Evolutionary conservation across 2,329 filamentous ascomycete species (phyloP), one percentile per base, ranked within the genome.

Genomic region (Stagonosporopsis rhizophila): DNA sequence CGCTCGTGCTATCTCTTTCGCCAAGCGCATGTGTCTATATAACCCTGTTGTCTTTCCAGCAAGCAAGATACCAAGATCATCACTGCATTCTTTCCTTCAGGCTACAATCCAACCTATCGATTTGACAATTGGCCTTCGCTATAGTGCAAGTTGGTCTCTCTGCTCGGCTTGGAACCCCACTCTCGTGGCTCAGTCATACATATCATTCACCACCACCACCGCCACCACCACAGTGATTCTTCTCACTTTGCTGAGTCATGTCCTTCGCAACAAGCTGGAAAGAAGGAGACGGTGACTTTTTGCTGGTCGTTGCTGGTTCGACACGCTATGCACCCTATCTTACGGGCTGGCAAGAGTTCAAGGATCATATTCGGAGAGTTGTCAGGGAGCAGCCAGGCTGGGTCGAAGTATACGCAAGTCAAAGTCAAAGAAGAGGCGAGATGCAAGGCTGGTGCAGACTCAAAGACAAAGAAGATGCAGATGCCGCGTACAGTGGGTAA

Each of bases 321-420:
- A 65, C 56, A 8, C 64, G 61, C 6, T 61, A 65, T 52, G 68
- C 69, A 22, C 66, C 71, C 2, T 73, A 68, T 40, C 49, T 75
- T 30, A 49, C 59, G 1, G 68, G 62, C 6, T 77, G 75, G 75
- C 66, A 72, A 65, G 67, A 70, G n/a, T 72, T 76, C 61, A 77
- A 77, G 57, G 75, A 77, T 34, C 59, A 72, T 25, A 66, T 75
- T 25, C 68, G 75, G 8, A 70, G 64, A 47, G 60, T 66, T 8
- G 67, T 75, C 19, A 69, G 69, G 44, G 66, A 72, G 41, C 74
- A 76, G 28, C 75, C 75, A 17, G 73, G 73, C 2, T 76, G 74
- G 75, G 69, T 68, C 12, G 67, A 76, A n/a, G 70, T 76, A 4
- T 62, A 60, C 17, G 48, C 65, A 23, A 69, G 68, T 9, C 63